Evolutionary conservation across 768 basidiomycete species (phyloP).

Genomic region (Xerocomellus intermedius): DNA sequence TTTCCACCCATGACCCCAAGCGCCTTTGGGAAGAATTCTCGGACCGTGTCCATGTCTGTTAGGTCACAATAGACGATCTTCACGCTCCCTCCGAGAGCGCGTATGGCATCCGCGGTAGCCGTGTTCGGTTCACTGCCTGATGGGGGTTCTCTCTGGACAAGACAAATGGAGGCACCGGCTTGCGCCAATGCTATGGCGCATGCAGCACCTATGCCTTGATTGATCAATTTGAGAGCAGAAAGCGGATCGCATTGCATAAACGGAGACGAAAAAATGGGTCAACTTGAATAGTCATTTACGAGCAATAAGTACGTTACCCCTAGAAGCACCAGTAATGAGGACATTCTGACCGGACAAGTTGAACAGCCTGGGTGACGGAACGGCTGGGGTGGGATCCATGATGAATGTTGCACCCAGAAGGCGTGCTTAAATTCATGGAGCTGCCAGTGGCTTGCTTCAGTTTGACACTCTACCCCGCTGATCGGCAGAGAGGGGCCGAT

Average conservation of each 20-base stretch:
- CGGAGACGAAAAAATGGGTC: slow-evolving; percentile 5
- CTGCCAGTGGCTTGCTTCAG: neutral
- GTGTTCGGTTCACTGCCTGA: slow-evolving; percentile 34
- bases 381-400: slow-evolving; percentile 55
- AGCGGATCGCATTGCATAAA: slow-evolving; percentile 13
- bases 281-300: slow-evolving; percentile 18
- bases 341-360: slow-evolving; percentile 63
- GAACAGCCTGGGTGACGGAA: slow-evolving; percentile 59
- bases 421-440: slow-evolving; percentile 23
- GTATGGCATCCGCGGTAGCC: slow-evolving; percentile 37
- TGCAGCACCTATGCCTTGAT: slow-evolving; percentile 52
- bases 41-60: slow-evolving; percentile 47
- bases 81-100: slow-evolving; percentile 33
- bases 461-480: slow-evolving; percentile 27
- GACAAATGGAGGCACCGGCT: slow-evolving; percentile 51
- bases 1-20: slow-evolving; percentile 48
- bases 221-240: slow-evolving; percentile 6
- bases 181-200: slow-evolving; percentile 55
- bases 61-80: slow-evolving; percentile 59
- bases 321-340: slow-evolving; percentile 78
- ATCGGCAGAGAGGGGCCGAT: slow-evolving; percentile 32
- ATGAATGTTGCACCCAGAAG: slow-evolving; percentile 4
- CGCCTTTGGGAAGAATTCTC: slow-evolving; percentile 46
- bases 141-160: slow-evolving; percentile 46
- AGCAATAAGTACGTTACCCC: slow-evolving; percentile 50